Evolutionary conservation across 805 yeast genomes (phyloP).

Genomic region (Lipomyces yamadae): DNA sequence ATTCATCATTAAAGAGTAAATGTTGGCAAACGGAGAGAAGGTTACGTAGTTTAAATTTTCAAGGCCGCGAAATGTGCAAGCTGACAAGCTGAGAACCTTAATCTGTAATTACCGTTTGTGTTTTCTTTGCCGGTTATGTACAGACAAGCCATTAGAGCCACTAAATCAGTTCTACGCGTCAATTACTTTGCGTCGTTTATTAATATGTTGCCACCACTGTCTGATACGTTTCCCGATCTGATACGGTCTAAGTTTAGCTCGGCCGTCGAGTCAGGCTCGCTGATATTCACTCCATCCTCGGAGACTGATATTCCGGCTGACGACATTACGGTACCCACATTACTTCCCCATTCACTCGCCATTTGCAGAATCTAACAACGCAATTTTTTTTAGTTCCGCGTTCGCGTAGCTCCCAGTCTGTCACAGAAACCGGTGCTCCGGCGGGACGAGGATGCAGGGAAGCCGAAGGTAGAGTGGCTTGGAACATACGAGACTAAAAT

Average conservation of each 20-base stretch:
- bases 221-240: conserved; percentile 48
- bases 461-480: conserved; percentile 1
- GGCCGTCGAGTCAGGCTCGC: conserved; percentile 55
- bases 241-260: conserved; percentile 40
- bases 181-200: neutral
- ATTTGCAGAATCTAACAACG: conserved; percentile 18
- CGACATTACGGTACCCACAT: conserved; percentile 36
- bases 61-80: neutral
- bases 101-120: too few species aligned
- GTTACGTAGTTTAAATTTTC: neutral
- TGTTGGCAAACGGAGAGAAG: neutral
- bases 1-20: neutral
- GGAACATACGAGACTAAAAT: conserved; percentile 14
- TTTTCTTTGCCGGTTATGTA: too few species aligned
- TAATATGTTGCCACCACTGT: conserved; percentile 41
- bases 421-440: conserved; percentile 44
- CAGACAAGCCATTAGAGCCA: neutral
- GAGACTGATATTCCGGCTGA: conserved; percentile 45
- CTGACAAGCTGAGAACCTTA: neutral
- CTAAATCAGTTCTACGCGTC: neutral
- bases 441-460: conserved; percentile 18
- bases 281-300: conserved; percentile 59
- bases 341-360: neutral
- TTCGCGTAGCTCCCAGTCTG: conserved; percentile 48
- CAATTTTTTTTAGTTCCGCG: conserved; percentile 38